Conservation (phyloP, 2,329 filamentous ascomycete genomes). For the Coniella vitis region DNA sequence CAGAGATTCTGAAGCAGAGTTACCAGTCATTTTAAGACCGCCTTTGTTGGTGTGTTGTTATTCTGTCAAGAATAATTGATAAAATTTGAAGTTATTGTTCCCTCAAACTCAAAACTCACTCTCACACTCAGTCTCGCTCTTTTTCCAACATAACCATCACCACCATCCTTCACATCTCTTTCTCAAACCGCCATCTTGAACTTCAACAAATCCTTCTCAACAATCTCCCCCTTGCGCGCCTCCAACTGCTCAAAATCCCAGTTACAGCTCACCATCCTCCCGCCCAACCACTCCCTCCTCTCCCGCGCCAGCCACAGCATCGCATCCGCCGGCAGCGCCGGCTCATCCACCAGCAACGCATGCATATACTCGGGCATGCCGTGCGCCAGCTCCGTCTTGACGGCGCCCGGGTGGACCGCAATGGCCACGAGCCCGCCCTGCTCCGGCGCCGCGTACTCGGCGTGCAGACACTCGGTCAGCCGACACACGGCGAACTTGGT, state of each 20-base stretch:
- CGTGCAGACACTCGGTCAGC: constrained; percentile 35
- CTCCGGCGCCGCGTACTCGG: constrained; percentile 36
- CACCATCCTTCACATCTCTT: too few relatives aligned
- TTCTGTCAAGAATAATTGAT: too few relatives aligned
- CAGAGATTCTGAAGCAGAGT: constrained; percentile 37
- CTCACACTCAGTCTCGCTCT: too few relatives aligned
- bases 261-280: constrained; percentile 34
- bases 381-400: constrained; percentile 30
- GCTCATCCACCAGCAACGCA: constrained; percentile 27
- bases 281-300: constrained; percentile 37
- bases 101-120: too few relatives aligned
- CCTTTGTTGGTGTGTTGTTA: too few relatives aligned
- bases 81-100: too few relatives aligned
- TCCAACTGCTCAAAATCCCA: constrained; percentile 43
- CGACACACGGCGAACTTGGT: constrained; percentile 38
- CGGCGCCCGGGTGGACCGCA: constrained; percentile 38
- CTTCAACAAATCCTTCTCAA: constrained; percentile 22
- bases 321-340: constrained; percentile 34
- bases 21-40: constrained; percentile 26
- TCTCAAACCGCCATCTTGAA: constrained; percentile 11
- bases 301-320: constrained; percentile 35
- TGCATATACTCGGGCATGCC: constrained; percentile 7
- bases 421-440: constrained; percentile 36
- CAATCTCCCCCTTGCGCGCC: constrained; percentile 33
- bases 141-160: too few relatives aligned